Percentiles rank a stretch among this genome's conserved stretches.
Evolutionary conservation across 2,329 filamentous ascomycete species (phyloP).

Genomic region (Colletotrichum siamense): DNA sequence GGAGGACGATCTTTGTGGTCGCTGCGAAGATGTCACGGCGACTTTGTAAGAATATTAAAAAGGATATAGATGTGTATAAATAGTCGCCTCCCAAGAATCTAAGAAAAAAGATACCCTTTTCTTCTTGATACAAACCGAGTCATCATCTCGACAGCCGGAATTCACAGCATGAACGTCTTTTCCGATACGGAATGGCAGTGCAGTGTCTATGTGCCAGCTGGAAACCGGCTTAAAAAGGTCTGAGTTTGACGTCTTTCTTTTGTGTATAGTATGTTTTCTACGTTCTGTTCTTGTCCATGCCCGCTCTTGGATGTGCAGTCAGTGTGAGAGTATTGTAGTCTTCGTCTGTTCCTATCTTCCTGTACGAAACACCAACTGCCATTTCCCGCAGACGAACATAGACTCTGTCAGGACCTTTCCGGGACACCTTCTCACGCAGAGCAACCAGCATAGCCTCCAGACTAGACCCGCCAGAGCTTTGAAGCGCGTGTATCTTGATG

Average conservation of each 20-base stretch:
- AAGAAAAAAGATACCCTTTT: not conserved
- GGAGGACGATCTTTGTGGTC: slow-evolving; percentile 70
- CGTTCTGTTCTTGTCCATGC: not conserved
- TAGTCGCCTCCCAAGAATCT: not conserved
- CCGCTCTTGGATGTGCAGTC: not conserved
- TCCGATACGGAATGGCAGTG: not conserved
- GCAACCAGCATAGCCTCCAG: not conserved
- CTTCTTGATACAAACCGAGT: not conserved
- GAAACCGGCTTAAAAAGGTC: not conserved
- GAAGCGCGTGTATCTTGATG: not conserved
- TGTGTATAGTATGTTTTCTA: not conserved
- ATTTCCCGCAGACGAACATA: not conserved
- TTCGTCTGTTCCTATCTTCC: not conserved
- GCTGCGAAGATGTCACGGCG: slow-evolving; percentile 73
- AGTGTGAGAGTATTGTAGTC: not conserved
- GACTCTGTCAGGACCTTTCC: not conserved
- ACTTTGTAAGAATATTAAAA: not conserved
- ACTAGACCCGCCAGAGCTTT: not conserved
- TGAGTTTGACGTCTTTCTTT: not conserved
- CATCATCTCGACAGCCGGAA: not conserved
- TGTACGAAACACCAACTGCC: not conserved
- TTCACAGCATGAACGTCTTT: not conserved
- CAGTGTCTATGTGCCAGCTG: not conserved
- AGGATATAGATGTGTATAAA: not conserved
- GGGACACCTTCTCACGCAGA: not conserved